phyloP scores from a whole-genome alignment of 164 flowering plant genomes.

The Aristolochia fimbriata region DNA sequence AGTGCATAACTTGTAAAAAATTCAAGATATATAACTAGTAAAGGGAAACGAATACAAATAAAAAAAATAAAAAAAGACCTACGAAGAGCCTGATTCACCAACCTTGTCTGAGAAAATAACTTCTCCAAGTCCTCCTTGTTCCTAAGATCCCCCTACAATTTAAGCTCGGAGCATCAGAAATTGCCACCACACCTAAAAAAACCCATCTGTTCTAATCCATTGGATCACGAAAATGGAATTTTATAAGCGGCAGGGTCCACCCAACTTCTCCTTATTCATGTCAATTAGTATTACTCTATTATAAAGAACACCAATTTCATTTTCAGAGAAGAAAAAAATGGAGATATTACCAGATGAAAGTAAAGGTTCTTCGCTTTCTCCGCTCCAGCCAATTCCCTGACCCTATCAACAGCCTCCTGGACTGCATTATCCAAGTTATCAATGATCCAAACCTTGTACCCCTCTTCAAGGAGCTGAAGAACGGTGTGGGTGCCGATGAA shows the following conservation, averaged over 20 bases:
- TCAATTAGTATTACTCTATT: not conserved
- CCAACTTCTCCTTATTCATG: not conserved
- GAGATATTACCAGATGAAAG: conserved; percentile 27
- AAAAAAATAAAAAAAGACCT: not conserved
- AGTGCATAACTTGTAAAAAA: not conserved
- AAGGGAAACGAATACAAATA: not conserved
- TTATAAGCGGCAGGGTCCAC: not conserved
- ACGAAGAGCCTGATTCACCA: not conserved
- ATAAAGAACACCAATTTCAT: not conserved
- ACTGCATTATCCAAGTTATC: conserved; percentile 78
- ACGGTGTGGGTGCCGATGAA: conserved; percentile 92
- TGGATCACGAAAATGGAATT: not conserved
- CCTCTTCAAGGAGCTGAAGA: conserved; percentile 62
- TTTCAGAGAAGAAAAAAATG: not conserved
- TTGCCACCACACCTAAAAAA: not conserved
- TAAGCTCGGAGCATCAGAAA: not conserved
- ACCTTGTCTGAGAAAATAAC: conserved; percentile 56
- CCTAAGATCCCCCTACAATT: conserved; percentile 70
- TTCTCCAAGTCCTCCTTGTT: conserved; percentile 76
- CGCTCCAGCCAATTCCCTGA: conserved; percentile 53
- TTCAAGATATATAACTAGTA: not conserved
- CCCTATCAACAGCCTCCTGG: conserved; percentile 55
- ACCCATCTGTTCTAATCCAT: not conserved
- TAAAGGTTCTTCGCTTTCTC: conserved; percentile 43
- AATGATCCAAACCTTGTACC: conserved; percentile 53